Base-by-base conservation (phyloP, 2,329 filamentous ascomycete species). In the Aspergillus nomiae region DNA sequence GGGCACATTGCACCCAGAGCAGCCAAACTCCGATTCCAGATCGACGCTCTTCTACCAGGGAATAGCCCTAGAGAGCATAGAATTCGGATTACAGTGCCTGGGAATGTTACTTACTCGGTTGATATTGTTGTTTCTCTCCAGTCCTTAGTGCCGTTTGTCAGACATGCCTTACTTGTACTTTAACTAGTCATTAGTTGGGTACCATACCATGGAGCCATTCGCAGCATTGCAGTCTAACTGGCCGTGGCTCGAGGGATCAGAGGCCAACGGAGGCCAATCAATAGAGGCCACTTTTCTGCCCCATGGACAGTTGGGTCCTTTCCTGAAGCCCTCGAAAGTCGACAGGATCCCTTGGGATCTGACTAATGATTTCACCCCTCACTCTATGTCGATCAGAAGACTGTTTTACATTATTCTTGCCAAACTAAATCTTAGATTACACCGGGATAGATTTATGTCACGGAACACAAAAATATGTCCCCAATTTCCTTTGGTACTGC, bases 221-320 rank as follows among this genome's bases (percentile, higher is more conserved):
- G 51, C 32, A 21, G 19, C 51, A 54, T 28, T 24, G 34, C 51
- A 55, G 51, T 55, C 51, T 55, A 32, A 46, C 48, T 60, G 46
- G 50, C 26, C 38, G 41, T 45, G 19, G 26, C 36, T 59, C 56
- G 59, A 56, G 56, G 46, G 56, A 32, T 46, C 16, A 38, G 14
- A 58, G 41, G 8, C 43, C 32, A 24, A 9, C 8, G 34, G 6
- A 41, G 58, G 26, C 65, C 65, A 67, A 67, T 65, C 63, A 65
- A 14, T 34, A 28, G 19, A 24, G 28, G 63, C 63, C 63, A 67
- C 59, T 60, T 63, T 63, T 58, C 56, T 36, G 36, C 51, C 45
- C 53, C 38, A 50, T 55, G 51, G 34, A 55, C 32, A 55, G 14
- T 41, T 55, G 51, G 51, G 21, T 38, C 51, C 32, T 55, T 6